Conservation (phyloP, 495 filamentous ascomycete genomes). For the Achaetomiella virescens region DNA sequence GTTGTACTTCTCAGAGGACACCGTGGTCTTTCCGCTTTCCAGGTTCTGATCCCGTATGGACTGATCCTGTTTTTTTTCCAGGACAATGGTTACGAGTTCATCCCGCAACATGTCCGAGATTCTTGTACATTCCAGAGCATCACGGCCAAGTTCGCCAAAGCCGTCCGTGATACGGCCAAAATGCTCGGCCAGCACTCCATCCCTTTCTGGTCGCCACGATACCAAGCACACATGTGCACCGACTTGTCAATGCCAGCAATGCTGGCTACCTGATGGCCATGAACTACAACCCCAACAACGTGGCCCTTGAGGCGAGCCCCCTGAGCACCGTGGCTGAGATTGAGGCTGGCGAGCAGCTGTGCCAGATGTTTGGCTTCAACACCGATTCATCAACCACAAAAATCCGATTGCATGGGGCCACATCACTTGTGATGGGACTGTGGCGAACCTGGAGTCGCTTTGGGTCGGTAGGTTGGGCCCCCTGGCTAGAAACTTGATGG, state of each 20-base stretch:
- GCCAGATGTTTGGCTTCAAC: conserved; percentile 38
- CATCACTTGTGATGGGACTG: conserved; percentile 39
- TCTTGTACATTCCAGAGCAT: conserved; percentile 25
- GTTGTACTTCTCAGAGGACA: conserved; percentile 28
- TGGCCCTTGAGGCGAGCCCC: conserved; percentile 41
- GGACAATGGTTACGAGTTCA: conserved; percentile 26
- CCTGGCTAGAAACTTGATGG: too few species aligned
- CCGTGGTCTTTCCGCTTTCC: not conserved
- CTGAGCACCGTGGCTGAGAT: conserved; percentile 37
- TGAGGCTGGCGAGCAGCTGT: conserved; percentile 40
- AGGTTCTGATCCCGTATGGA: not conserved
- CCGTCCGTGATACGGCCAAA: conserved; percentile 7
- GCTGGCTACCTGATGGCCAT: conserved; percentile 44
- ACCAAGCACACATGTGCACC: conserved; percentile 43
- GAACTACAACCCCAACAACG: conserved; percentile 48
- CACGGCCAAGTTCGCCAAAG: conserved; percentile 23
- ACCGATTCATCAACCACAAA: not conserved
- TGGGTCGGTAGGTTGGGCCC: conserved; percentile 22
- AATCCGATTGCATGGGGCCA: conserved; percentile 35
- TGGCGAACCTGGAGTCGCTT: conserved; percentile 44
- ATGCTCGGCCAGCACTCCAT: conserved; percentile 27
- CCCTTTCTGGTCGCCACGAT: conserved; percentile 43
- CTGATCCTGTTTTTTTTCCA: not conserved
- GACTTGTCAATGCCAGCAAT: conserved; percentile 26
- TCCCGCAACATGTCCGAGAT: conserved; percentile 23